A percentile compares a stretch with the other conserved stretches of the same genome.
Conservation (phyloP, 148 eudicot genomes). For the Fagopyrum homotropicum region DNA sequence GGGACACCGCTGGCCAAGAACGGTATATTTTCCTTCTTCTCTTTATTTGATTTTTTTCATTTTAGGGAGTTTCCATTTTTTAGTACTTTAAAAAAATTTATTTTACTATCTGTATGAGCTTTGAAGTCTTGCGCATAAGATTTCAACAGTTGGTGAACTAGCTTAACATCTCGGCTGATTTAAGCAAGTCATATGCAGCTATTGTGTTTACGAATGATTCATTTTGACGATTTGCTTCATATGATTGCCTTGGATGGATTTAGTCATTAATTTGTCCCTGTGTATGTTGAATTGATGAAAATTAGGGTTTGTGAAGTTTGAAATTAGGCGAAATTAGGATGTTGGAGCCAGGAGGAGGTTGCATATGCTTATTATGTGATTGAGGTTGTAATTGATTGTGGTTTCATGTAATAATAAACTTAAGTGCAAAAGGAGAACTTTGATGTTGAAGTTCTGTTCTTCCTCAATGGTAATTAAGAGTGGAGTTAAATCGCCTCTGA, state of each 20-base stretch:
- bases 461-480: too few species aligned
- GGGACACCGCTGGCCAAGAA: conserved; percentile 10
- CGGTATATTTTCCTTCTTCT: neutral
- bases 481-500: neutral
- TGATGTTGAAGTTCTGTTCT: too few species aligned
- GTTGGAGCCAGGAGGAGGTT: too few species aligned
- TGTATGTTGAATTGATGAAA: neutral
- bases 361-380: too few species aligned
- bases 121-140: neutral
- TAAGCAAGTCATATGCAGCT: neutral
- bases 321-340: neutral
- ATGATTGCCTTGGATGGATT: neutral
- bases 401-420: neutral
- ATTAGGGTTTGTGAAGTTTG: neutral
- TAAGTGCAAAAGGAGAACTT: too few species aligned
- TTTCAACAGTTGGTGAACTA: neutral
- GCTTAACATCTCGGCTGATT: neutral
- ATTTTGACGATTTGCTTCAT: neutral
- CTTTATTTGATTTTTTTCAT: neutral
- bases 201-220: neutral
- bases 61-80: neutral
- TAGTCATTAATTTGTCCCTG: neutral
- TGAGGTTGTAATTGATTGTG: neutral
- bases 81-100: neutral
- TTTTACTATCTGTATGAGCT: neutral